Conservation (phyloP, 179 eudicot species). For the Silene coronaria region DNA sequence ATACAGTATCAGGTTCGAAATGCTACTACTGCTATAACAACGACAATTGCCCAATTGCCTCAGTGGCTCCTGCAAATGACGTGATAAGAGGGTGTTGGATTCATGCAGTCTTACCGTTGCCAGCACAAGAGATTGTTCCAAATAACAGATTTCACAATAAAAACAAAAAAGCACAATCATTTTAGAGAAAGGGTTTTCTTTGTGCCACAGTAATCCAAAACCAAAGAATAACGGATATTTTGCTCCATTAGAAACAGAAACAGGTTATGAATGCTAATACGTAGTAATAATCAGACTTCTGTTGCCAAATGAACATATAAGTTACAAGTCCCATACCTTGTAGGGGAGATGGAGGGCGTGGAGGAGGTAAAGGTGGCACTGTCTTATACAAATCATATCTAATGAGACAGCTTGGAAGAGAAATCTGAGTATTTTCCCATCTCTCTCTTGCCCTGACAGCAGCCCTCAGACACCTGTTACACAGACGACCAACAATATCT, state of each 20-base stretch:
- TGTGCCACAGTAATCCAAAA: too few species aligned
- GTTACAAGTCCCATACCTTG: background rate
- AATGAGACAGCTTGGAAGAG: constrained; percentile 16
- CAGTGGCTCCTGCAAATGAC: too few species aligned
- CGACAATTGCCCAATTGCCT: background rate
- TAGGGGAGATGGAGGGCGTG: background rate
- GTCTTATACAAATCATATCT: constrained; percentile 11
- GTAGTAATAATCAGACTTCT: background rate
- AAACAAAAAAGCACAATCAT: too few species aligned
- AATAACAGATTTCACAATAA: too few species aligned
- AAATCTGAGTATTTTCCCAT: constrained; percentile 6
- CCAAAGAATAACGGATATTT: too few species aligned
- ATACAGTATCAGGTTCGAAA: background rate
- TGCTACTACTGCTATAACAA: background rate
- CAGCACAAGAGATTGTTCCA: too few species aligned
- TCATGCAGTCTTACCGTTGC: too few species aligned
- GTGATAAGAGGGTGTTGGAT: too few species aligned
- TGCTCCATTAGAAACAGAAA: too few species aligned
- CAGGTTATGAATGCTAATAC: too few species aligned
- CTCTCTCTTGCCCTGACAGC: background rate
- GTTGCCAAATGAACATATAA: background rate
- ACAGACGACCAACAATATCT: background rate
- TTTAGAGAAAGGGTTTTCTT: too few species aligned
- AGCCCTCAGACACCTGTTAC: constrained; percentile 10
- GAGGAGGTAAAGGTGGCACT: background rate